These are phyloP conservation scores for Mycena haematopus DNA, from an alignment of 768 basidiomycete genomes.

Conservation along the genomic window DNA sequence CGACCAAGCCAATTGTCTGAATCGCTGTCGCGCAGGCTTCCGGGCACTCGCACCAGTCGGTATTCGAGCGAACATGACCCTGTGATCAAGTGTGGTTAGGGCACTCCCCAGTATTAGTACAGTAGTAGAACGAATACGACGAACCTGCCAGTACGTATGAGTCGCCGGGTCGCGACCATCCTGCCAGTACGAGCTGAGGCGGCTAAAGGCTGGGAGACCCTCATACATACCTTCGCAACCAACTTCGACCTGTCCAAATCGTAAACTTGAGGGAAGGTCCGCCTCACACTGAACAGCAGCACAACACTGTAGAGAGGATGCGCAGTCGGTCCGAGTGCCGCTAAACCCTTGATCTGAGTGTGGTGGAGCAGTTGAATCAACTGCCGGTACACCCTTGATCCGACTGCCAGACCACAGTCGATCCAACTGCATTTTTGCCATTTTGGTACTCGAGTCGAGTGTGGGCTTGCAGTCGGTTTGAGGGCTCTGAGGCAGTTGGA, in stretches of 20 bases:
- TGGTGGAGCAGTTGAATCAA: no score
- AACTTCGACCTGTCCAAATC: slow-evolving; percentile 86
- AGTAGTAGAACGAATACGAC: not conserved
- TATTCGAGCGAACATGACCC: slow-evolving; percentile 92
- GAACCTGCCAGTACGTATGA: slow-evolving; percentile 84
- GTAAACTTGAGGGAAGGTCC: slow-evolving; percentile 81
- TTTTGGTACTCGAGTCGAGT: no score
- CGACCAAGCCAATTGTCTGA: slow-evolving; percentile 38
- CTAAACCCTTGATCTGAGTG: no score
- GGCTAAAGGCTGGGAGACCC: no score
- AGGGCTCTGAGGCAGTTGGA: no score
- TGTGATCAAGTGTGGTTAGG: slow-evolving; percentile 34
- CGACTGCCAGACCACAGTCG: no score
- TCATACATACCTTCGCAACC: slow-evolving; percentile 73
- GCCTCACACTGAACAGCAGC: slow-evolving; percentile 86
- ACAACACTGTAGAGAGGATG: no score
- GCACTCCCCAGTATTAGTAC: not conserved
- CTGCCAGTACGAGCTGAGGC: slow-evolving; percentile 36
- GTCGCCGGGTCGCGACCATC: slow-evolving; percentile 86
- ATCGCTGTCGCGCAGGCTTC: slow-evolving; percentile 43
- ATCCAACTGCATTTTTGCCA: no score
- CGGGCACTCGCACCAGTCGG: slow-evolving; percentile 73
- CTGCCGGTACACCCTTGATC: no score
- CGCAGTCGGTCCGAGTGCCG: no score
- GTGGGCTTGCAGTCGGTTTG: no score